Evolutionary conservation across 1,139 yeast species (phyloP).

Genomic region (Taiozyma sp.): DNA sequence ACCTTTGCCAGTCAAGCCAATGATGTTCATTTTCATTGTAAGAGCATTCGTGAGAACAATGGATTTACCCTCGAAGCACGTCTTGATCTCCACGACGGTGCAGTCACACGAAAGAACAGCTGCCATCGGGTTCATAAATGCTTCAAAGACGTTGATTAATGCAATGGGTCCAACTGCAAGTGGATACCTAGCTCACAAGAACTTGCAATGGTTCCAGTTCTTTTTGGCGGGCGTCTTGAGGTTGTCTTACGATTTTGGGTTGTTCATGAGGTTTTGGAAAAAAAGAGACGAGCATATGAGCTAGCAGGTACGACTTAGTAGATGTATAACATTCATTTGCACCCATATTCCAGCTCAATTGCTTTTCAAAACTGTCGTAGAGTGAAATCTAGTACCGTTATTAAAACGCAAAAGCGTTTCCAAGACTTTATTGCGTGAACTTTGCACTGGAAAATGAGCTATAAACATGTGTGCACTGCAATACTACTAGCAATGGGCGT

Average conservation of each 20-base stretch:
- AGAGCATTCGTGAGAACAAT: slow-evolving; percentile 43
- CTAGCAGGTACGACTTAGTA: not conserved
- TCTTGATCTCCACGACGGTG: slow-evolving; percentile 67
- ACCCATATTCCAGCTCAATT: not conserved
- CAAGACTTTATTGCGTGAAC: not conserved
- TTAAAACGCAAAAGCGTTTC: not conserved
- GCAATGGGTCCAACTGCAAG: slow-evolving; percentile 77
- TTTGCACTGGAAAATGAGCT: not conserved
- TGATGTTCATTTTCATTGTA: slow-evolving; percentile 25
- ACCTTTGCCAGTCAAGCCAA: slow-evolving; percentile 22
- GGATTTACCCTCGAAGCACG: slow-evolving; percentile 91
- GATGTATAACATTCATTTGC: not conserved
- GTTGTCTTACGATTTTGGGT: slow-evolving; percentile 36
- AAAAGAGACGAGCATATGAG: not conserved
- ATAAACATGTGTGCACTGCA: not conserved
- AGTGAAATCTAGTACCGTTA: not conserved
- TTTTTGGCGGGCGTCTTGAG: slow-evolving; percentile 42
- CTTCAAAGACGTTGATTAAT: slow-evolving; percentile 78
- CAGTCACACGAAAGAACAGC: slow-evolving; percentile 63
- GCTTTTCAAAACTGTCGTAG: not conserved
- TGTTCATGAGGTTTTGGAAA: slow-evolving; percentile 32
- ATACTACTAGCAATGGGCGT: not conserved
- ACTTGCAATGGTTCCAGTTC: slow-evolving; percentile 51
- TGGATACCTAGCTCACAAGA: slow-evolving; percentile 59
- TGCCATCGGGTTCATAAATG: slow-evolving; percentile 81